phyloP scores from a whole-genome alignment of 768 basidiomycete genomes.

The Gloeophyllum trabeum region DNA sequence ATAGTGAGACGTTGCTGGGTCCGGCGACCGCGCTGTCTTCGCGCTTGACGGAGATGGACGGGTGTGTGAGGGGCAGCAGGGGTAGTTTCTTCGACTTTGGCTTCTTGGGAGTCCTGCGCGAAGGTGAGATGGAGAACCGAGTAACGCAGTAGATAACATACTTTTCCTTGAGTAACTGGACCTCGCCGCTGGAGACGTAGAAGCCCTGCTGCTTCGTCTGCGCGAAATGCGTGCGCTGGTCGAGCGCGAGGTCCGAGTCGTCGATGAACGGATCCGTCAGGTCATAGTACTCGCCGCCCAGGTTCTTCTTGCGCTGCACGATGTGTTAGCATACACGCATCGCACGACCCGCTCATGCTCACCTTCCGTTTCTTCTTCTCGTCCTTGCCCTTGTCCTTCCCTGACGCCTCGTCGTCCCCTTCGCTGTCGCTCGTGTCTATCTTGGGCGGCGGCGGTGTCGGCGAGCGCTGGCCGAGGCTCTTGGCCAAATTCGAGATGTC shows the following conservation, averaged over 20 bases:
- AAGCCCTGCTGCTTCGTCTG: constrained; percentile 90
- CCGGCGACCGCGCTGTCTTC: constrained; percentile 10
- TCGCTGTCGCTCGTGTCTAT: constrained; percentile 43
- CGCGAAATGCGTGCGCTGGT: constrained; percentile 84
- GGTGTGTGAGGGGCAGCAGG: constrained; percentile 17
- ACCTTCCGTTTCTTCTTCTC: constrained; percentile 21
- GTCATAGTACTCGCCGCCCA: constrained; percentile 77
- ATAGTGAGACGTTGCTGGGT: constrained; percentile 4
- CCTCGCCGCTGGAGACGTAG: constrained; percentile 83
- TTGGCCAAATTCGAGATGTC: constrained; percentile 49
- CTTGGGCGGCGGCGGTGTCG: constrained; percentile 36
- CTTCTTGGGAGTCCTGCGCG: constrained; percentile 50
- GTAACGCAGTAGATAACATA: constrained; percentile 16
- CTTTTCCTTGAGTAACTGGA: constrained; percentile 78
- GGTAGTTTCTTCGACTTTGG: constrained; percentile 51
- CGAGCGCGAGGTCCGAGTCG: constrained; percentile 86
- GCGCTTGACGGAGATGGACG: constrained; percentile 15
- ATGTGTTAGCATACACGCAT: constrained; percentile 3
- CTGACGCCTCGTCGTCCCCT: constrained; percentile 21
- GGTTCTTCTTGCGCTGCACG: constrained; percentile 34
- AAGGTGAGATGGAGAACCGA: neutral
- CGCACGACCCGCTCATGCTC: constrained; percentile 18
- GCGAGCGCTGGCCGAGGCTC: constrained; percentile 51
- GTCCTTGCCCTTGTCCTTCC: constrained; percentile 19
- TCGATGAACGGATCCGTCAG: constrained; percentile 91